These are phyloP conservation scores for Pleurotus ostreatus DNA, from an alignment of 768 basidiomycete species.

Conservation along the genomic window DNA sequence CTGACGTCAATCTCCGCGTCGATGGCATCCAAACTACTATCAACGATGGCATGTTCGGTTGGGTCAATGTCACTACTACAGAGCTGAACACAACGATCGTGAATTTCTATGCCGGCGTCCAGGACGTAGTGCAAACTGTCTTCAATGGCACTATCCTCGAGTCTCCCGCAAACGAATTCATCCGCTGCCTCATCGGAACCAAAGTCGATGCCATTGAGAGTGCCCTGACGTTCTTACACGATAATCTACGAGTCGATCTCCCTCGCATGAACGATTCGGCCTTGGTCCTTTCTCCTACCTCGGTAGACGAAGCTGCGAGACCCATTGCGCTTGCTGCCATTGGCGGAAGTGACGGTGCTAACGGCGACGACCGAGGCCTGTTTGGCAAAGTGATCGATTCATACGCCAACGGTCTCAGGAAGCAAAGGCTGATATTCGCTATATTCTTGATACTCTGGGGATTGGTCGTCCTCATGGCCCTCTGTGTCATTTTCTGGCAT, in stretches of 20 bases:
- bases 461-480: slow-evolving; percentile 77
- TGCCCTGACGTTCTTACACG: slow-evolving; percentile 86
- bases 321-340: slow-evolving; percentile 86
- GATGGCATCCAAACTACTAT: slow-evolving; percentile 67
- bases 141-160: slow-evolving; percentile 87
- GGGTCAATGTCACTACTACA: slow-evolving; percentile 89
- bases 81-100: slow-evolving; percentile 84
- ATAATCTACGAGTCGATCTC: slow-evolving; percentile 79
- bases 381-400: slow-evolving; percentile 68
- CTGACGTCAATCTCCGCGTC: slow-evolving; percentile 70
- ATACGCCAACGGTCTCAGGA: slow-evolving; percentile 69
- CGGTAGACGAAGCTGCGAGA: slow-evolving; percentile 68
- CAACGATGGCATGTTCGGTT: slow-evolving; percentile 88
- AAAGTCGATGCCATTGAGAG: slow-evolving; percentile 86
- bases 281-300: slow-evolving; percentile 70
- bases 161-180: slow-evolving; percentile 77
- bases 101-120: slow-evolving; percentile 83
- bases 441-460: slow-evolving; percentile 85
- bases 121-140: slow-evolving; percentile 68
- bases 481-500: slow-evolving; percentile 69
- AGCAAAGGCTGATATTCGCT: slow-evolving; percentile 79
- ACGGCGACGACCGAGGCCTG: slow-evolving; percentile 52
- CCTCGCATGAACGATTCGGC: slow-evolving; percentile 72
- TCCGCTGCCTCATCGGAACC: slow-evolving; percentile 86
- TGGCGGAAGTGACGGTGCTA: slow-evolving; percentile 38